These are phyloP conservation scores for Malassezia equina DNA, from an alignment of 1,284 basidiomycete species.

Conservation along the genomic window DNA sequence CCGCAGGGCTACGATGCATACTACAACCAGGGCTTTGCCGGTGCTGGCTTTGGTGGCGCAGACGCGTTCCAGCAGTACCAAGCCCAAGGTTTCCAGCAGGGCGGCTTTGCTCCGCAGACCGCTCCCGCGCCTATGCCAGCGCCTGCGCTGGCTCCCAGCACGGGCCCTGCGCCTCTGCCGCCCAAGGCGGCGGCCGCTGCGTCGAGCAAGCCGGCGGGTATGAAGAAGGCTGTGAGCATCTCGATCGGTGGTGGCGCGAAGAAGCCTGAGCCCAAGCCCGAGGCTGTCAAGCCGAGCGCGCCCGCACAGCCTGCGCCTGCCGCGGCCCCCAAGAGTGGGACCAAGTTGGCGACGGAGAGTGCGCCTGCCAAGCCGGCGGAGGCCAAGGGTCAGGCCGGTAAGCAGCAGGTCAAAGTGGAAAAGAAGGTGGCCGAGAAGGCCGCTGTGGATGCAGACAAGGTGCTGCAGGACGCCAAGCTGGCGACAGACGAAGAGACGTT, in stretches of 20 bases:
- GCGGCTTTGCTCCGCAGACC: slow-evolving; percentile 18
- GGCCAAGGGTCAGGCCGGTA: slow-evolving; percentile 16
- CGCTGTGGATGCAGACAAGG: slow-evolving; percentile 38
- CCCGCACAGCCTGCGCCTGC: neutral
- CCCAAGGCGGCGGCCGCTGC: slow-evolving; percentile 22
- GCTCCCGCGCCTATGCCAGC: neutral
- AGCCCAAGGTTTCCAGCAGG: slow-evolving; percentile 15
- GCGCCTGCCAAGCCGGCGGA: neutral
- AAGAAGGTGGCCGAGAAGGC: slow-evolving; percentile 35
- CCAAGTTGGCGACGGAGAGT: neutral
- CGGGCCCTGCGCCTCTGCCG: slow-evolving; percentile 6
- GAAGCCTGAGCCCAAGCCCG: slow-evolving; percentile 5
- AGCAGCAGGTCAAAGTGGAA: slow-evolving; percentile 23
- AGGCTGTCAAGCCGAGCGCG: slow-evolving; percentile 20
- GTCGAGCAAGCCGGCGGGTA: slow-evolving; percentile 21
- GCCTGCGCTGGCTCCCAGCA: neutral
- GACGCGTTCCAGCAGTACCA: slow-evolving; percentile 17
- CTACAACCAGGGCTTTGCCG: slow-evolving; percentile 17
- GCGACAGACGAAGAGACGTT: slow-evolving; percentile 47
- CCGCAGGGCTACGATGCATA: slow-evolving; percentile 17
- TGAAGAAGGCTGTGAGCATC: slow-evolving; percentile 40
- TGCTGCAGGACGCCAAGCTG: slow-evolving; percentile 41
- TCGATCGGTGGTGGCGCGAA: slow-evolving; percentile 33
- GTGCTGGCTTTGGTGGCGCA: neutral
- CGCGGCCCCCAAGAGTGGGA: neutral